phyloP scores from a whole-genome alignment of 2,329 filamentous ascomycete genomes.

The Penicillium sp. region DNA sequence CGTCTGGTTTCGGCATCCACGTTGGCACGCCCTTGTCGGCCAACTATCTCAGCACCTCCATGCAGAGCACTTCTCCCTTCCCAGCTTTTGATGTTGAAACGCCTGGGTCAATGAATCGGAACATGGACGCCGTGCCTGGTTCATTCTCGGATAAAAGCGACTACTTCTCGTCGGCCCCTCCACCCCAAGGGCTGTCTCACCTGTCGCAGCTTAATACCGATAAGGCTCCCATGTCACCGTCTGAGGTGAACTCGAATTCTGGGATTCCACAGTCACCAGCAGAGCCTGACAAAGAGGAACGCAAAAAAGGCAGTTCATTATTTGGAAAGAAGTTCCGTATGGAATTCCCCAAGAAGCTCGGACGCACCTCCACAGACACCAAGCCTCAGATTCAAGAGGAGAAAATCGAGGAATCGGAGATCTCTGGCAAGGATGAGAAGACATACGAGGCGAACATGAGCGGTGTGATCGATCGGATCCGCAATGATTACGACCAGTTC shows the following conservation, averaged over 20 bases:
- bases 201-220: conserved; percentile 39
- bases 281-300: conserved; percentile 58
- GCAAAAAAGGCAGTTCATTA: conserved; percentile 54
- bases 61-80: conserved; percentile 29
- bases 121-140: conserved; percentile 44
- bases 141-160: conserved; percentile 63
- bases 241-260: conserved; percentile 39
- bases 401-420: conserved; percentile 55
- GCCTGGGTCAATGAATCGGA: conserved; percentile 44
- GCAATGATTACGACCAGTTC: conserved; percentile 44
- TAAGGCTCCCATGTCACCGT: conserved; percentile 46
- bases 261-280: conserved; percentile 49
- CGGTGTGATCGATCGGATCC: conserved; percentile 44
- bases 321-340: conserved; percentile 83
- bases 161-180: conserved; percentile 65
- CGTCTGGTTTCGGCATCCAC: conserved; percentile 73
- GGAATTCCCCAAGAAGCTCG: conserved; percentile 72
- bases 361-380: conserved; percentile 60
- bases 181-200: conserved; percentile 29
- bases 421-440: conserved; percentile 47
- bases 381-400: conserved; percentile 72
- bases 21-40: conserved; percentile 49
- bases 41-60: conserved; percentile 27
- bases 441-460: conserved; percentile 44
- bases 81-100: conserved; percentile 26